A percentile compares a stretch with the other conserved stretches of the same genome.
Conservation (phyloP, 2,329 filamentous ascomycete species). For the Colletotrichum coccodes region DNA sequence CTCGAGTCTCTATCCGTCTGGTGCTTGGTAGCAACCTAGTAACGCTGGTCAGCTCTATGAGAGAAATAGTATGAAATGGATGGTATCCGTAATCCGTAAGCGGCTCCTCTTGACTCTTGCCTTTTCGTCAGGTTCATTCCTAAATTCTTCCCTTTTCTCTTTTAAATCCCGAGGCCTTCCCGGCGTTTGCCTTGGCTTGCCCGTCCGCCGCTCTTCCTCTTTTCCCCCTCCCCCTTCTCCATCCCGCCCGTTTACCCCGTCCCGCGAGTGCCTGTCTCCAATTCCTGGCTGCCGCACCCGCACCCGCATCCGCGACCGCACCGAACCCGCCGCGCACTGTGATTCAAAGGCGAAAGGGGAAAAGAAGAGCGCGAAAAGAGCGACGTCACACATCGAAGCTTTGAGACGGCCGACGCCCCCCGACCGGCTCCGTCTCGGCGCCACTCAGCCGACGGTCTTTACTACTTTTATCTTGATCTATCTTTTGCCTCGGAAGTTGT, state of each 20-base stretch:
- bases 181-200: constrained; percentile 5
- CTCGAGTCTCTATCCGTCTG: neutral
- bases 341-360: neutral
- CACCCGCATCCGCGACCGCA: neutral
- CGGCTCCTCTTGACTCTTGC: constrained; percentile 10
- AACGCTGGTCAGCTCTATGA: neutral
- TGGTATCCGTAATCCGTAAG: neutral
- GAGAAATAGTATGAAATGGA: neutral
- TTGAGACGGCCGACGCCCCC: constrained; percentile 11
- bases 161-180: constrained; percentile 15
- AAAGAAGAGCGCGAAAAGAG: neutral
- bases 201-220: constrained; percentile 1
- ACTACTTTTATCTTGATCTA: neutral
- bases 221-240: neutral
- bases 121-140: neutral
- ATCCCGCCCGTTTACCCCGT: neutral
- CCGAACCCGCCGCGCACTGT: neutral
- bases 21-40: neutral
- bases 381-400: constrained; percentile 26
- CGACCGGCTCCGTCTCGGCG: constrained; percentile 31
- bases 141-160: neutral
- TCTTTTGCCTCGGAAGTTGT: neutral
- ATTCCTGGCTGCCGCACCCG: neutral
- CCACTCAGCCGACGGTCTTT: constrained; percentile 1
- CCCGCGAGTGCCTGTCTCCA: neutral